Evolutionary conservation across 768 basidiomycete species (phyloP).

Genomic region (Amanita phalloides): DNA sequence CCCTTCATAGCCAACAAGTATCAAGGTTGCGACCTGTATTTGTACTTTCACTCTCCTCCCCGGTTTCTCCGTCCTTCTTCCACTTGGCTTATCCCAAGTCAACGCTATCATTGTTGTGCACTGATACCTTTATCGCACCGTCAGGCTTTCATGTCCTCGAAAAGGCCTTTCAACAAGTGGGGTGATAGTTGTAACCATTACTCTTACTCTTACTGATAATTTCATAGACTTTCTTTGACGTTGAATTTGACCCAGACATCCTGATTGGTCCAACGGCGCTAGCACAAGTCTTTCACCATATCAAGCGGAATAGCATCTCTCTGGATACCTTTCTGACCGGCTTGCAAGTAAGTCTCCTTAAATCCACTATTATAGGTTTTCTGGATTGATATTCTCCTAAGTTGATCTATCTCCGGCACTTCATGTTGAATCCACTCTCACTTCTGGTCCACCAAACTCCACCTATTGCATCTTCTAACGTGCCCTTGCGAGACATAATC

Average conservation of each 20-base stretch:
- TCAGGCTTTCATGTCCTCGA: slow-evolving; percentile 38
- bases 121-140: slow-evolving; percentile 40
- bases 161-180: slow-evolving; percentile 43
- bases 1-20: slow-evolving; percentile 35
- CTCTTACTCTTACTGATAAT: background rate
- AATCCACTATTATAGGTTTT: background rate
- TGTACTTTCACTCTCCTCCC: slow-evolving; percentile 48
- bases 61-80: slow-evolving; percentile 44
- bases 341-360: slow-evolving; percentile 40
- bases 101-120: slow-evolving; percentile 45
- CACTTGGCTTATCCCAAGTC: slow-evolving; percentile 49
- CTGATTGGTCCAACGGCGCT: slow-evolving; percentile 50
- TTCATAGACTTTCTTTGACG: slow-evolving; percentile 42
- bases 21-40: slow-evolving; percentile 54
- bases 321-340: slow-evolving; percentile 45
- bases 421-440: slow-evolving; percentile 2
- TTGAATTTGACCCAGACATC: slow-evolving; percentile 46
- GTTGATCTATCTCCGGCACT: slow-evolving; percentile 4
- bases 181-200: background rate
- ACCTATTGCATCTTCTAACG: background rate
- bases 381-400: background rate
- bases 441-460: background rate
- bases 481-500: background rate
- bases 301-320: slow-evolving; percentile 43
- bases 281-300: slow-evolving; percentile 47